phyloP scores from a whole-genome alignment of 1,139 yeast genomes.

The Lodderomyces pseudojiufengensis region DNA sequence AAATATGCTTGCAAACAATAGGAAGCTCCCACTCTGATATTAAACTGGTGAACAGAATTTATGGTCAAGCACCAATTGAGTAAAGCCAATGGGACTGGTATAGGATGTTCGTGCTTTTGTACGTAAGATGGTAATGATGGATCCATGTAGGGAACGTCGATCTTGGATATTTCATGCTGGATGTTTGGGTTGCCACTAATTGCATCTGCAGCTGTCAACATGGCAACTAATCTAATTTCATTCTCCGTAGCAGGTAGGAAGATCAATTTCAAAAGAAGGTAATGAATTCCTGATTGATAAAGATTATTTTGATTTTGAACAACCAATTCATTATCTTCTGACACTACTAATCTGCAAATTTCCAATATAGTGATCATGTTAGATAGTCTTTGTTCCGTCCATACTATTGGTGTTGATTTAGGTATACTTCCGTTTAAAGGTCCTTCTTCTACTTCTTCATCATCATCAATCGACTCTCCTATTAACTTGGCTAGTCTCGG shows the following conservation, averaged over 20 bases:
- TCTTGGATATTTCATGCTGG: conserved; percentile 67
- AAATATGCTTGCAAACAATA: conserved; percentile 67
- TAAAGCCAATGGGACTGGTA: conserved; percentile 73
- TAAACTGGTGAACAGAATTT: conserved; percentile 82
- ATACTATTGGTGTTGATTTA: conserved; percentile 40
- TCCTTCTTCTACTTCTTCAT: conserved; percentile 19
- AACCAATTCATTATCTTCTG: conserved; percentile 70
- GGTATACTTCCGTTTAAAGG: conserved; percentile 14
- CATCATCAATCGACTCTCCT: conserved; percentile 51
- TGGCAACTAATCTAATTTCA: conserved; percentile 59
- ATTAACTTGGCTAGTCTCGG: conserved; percentile 61
- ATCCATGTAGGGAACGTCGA: conserved; percentile 90
- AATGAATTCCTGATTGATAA: conserved; percentile 59
- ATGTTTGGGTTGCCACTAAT: conserved; percentile 60
- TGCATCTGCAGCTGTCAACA: conserved; percentile 73
- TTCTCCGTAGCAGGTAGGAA: conserved; percentile 64
- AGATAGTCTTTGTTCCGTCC: conserved; percentile 71
- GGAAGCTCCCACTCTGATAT: conserved; percentile 70
- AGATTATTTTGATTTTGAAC: conserved; percentile 58
- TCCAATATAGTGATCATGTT: conserved; percentile 68
- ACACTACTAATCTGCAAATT: conserved; percentile 69
- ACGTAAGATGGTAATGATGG: conserved; percentile 62
- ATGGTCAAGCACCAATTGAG: conserved; percentile 77
- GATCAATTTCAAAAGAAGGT: conserved; percentile 63
- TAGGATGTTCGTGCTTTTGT: conserved; percentile 28